phyloP scores from a whole-genome alignment of 305 asterid genomes.

The Andrographis paniculata region DNA sequence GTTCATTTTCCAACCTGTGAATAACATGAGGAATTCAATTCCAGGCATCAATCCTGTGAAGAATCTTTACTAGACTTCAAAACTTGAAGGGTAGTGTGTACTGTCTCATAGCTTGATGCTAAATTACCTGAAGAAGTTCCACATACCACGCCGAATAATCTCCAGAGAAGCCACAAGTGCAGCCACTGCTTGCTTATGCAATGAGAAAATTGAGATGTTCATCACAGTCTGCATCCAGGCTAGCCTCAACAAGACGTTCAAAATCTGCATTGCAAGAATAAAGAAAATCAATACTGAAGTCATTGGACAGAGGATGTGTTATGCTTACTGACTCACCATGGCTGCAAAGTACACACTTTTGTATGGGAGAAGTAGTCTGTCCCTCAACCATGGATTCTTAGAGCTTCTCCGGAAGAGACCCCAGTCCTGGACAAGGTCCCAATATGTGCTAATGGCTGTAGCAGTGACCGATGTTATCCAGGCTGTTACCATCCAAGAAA shows the following conservation, averaged over 20 bases:
- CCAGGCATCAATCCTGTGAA: neutral
- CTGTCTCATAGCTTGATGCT: neutral
- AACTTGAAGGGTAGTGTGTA: too few species aligned
- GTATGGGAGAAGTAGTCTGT: constrained; percentile 41
- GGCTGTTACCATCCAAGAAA: constrained; percentile 26
- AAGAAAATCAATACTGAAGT: neutral
- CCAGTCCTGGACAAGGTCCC: constrained; percentile 51
- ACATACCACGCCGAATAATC: constrained; percentile 48
- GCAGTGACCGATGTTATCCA: constrained; percentile 29
- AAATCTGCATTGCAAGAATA: constrained; percentile 21
- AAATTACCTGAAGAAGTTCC: constrained; percentile 49
- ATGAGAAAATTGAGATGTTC: constrained; percentile 22
- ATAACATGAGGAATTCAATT: constrained; percentile 6
- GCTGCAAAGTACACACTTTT: constrained; percentile 35
- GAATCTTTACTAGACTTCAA: too few species aligned
- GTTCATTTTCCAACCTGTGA: constrained; percentile 66
- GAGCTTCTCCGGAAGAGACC: constrained; percentile 42
- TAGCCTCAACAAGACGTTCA: constrained; percentile 41
- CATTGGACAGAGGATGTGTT: neutral
- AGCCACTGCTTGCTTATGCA: constrained; percentile 33
- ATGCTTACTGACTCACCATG: constrained; percentile 26
- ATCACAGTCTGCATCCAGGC: constrained; percentile 60
- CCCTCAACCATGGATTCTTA: constrained; percentile 45
- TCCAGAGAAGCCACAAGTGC: constrained; percentile 40
- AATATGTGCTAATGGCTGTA: constrained; percentile 33